A percentile compares a stretch with the other conserved stretches of the same genome.
Evolutionary conservation across 768 basidiomycete genomes (phyloP).

Genomic region (Mrakia blollopis): DNA sequence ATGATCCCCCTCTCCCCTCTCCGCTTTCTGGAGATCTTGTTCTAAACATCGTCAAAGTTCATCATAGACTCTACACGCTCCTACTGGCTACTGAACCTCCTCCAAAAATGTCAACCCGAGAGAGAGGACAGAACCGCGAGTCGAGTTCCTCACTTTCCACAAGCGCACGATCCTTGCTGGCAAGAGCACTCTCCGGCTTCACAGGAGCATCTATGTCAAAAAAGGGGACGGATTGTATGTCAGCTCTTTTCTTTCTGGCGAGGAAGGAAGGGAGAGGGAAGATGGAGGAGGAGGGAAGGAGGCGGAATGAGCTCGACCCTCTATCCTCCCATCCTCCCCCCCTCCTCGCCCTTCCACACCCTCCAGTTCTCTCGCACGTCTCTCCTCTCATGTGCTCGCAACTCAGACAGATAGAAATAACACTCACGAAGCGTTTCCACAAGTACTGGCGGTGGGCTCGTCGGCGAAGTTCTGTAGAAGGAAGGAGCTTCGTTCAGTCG

Average conservation of each 20-base stretch:
- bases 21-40: no score
- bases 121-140: no score
- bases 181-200: not conserved
- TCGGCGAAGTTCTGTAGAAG: not conserved
- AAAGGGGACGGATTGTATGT: no score
- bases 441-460: not conserved
- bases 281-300: not conserved
- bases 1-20: no score
- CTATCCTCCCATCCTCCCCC: no score
- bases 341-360: no score
- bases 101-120: no score
- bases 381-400: not conserved
- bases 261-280: not conserved
- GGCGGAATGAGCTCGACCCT: not conserved
- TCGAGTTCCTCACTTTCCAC: not conserved
- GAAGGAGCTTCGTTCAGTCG: not conserved
- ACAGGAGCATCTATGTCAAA: not conserved
- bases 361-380: not conserved
- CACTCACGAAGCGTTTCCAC: not conserved
- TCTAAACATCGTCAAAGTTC: not conserved
- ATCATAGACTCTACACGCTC: no score
- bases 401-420: no score
- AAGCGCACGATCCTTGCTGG: not conserved
- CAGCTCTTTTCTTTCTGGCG: no score
- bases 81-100: not conserved